Evolutionary conservation across 768 basidiomycete genomes (phyloP), one percentile per base, ranked within the genome.

Genomic region (Trametes cingulata): DNA sequence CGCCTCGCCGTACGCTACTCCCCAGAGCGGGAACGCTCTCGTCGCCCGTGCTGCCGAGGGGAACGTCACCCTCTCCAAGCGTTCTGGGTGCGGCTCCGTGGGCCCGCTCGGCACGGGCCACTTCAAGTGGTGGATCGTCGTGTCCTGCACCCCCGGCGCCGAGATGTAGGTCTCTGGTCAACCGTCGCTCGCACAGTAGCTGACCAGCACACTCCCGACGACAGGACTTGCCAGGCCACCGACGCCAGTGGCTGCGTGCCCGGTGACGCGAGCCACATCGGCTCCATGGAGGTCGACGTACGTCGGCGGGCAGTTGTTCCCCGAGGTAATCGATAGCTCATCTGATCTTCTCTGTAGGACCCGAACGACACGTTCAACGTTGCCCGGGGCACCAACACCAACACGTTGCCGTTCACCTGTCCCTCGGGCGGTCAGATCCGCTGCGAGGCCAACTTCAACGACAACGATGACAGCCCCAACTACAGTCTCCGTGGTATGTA

Each of bases 381-480:
- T 42, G 57, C 57, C 6, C 29, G 27, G 25, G 24, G n/a, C 42
- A 39, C 7, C 25, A 35, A 50, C 35, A 46, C 57, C 17, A 60
- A 55, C 47, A 43, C 52, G 19, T 14, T 60, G 15, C 41, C 45
- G 3, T 60, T 60, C 59, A 48, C 24, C 17, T 60, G 59, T 46
- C 59, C 52, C 5, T 19, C 59, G 9, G 43, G 22, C 17, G 59
- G 59, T 10, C 52, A 53, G 40, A 25, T 48, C 2, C 59, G 59
- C 46, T 60, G 59, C 59, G 37, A 60, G 59, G 59, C 52, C 7
- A 60, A 60, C 59, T 60, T 60, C 52, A 55, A 60, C 52, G 59
- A 60, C 37, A 60, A 29, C 37, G 33, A 54, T 39, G 59, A 60
- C 36, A 52, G 59, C 27, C 59, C 52, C 45, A 33, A 36, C 52